phyloP scores from a whole-genome alignment of 2,329 filamentous ascomycete genomes.

The Fusarium nodosum region DNA sequence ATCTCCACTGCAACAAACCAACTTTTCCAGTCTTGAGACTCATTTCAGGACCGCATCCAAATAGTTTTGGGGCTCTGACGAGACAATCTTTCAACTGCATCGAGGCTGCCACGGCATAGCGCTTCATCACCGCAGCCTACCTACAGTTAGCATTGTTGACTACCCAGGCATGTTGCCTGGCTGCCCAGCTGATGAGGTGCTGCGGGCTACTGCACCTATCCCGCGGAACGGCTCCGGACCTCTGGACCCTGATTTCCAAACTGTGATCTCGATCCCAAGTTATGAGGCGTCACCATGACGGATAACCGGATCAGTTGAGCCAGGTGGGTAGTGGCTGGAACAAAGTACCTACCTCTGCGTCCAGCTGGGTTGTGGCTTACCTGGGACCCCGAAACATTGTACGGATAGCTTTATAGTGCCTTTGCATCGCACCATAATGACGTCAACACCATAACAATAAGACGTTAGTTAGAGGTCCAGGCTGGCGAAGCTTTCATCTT shows the following conservation, averaged over 20 bases:
- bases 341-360: constrained; percentile 7
- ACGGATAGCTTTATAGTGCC: background rate
- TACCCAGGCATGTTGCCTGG: background rate
- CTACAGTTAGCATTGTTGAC: constrained; percentile 2
- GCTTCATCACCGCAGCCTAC: background rate
- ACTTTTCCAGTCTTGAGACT: background rate
- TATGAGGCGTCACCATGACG: constrained; percentile 48
- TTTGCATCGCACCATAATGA: constrained; percentile 48
- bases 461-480: constrained; percentile 31
- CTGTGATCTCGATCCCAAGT: constrained; percentile 51
- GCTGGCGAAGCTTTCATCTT: constrained; percentile 11
- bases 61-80: constrained; percentile 5
- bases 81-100: constrained; percentile 23
- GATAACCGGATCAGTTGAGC: constrained; percentile 35
- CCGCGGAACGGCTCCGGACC: constrained; percentile 39
- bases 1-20: background rate
- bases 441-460: constrained; percentile 43
- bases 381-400: constrained; percentile 41
- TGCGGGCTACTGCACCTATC: constrained; percentile 26
- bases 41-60: constrained; percentile 1
- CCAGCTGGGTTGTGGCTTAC: background rate
- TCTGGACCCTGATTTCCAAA: constrained; percentile 52
- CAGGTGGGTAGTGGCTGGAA: constrained; percentile 7
- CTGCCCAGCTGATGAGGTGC: constrained; percentile 17
- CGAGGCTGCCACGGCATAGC: constrained; percentile 21